phyloP scores from a whole-genome alignment of 2,329 filamentous ascomycete genomes.

The Penicillium sp. region DNA sequence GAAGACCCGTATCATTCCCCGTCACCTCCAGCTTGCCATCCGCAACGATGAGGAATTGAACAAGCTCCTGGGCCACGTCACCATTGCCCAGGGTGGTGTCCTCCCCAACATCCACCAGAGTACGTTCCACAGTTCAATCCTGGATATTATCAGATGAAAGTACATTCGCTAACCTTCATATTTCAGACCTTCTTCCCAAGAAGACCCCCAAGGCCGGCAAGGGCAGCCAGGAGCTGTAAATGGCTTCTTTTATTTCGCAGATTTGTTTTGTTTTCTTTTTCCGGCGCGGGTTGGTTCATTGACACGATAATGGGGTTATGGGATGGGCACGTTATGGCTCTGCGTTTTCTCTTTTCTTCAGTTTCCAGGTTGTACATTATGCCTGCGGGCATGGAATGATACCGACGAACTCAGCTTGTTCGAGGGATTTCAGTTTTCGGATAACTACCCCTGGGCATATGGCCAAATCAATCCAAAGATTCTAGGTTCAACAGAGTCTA shows the following conservation, averaged over 20 bases:
- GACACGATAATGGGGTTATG: constrained; percentile 74
- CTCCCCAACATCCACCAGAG: constrained; percentile 96
- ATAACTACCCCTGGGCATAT: constrained; percentile 17
- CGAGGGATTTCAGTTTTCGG: constrained; percentile 30
- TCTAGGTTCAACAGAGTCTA: constrained; percentile 18
- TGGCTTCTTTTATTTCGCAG: constrained; percentile 52
- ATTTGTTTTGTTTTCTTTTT: constrained; percentile 51
- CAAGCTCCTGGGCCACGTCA: constrained; percentile 95
- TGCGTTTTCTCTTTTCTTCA: constrained; percentile 50
- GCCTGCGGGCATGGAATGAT: constrained; percentile 54
- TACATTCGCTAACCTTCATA: background rate
- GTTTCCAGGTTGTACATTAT: constrained; percentile 61
- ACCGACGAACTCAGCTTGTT: constrained; percentile 36
- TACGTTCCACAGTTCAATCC: constrained; percentile 51
- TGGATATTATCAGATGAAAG: background rate
- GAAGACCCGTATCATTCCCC: constrained; percentile 99
- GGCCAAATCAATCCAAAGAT: constrained; percentile 28
- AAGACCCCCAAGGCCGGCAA: constrained; percentile 96
- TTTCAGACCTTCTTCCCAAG: constrained; percentile 91
- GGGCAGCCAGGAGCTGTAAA: constrained; percentile 91
- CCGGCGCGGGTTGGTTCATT: constrained; percentile 69
- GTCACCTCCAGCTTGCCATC: constrained; percentile 98
- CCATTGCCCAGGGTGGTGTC: constrained; percentile 95
- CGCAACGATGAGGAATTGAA: constrained; percentile 99
- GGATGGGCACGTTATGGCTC: constrained; percentile 58